These are phyloP conservation scores for Sporothrix luriei DNA, from an alignment of 2,329 filamentous ascomycete genomes.

Conservation along the genomic window DNA sequence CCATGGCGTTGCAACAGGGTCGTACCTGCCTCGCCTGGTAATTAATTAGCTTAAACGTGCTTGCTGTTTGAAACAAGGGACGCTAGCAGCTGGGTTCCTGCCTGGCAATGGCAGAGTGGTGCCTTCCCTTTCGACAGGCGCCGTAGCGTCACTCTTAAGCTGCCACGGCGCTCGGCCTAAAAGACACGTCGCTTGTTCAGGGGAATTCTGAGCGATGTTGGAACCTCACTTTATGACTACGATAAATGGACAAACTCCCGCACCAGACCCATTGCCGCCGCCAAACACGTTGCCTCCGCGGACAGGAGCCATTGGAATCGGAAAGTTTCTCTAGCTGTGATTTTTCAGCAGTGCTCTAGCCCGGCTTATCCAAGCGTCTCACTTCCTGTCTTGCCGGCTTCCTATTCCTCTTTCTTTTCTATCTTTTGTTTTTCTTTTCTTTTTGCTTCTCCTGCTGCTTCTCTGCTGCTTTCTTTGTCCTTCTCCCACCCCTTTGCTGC, in stretches of 20 bases:
- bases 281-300: conserved; percentile 24
- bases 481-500: background rate
- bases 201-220: conserved; percentile 18
- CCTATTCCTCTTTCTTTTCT: conserved; percentile 9
- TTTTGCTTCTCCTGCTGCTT: background rate
- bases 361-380: background rate
- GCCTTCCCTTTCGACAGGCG: background rate
- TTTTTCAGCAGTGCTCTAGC: background rate
- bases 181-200: conserved; percentile 35
- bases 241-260: conserved; percentile 16
- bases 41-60: conserved; percentile 7
- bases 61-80: conserved; percentile 26
- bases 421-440: conserved; percentile 17
- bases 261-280: background rate
- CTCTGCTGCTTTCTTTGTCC: background rate
- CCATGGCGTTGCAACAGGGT: conserved; percentile 14
- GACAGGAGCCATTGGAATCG: conserved; percentile 23
- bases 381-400: background rate
- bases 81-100: conserved; percentile 25
- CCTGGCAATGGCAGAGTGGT: conserved; percentile 20
- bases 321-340: background rate
- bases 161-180: conserved; percentile 16
- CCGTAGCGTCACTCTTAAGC: background rate
- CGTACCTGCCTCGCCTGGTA: conserved; percentile 11
- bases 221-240: conserved; percentile 22